Conservation (phyloP, 1,139 yeast genomes). For the Candida mesenterica region DNA sequence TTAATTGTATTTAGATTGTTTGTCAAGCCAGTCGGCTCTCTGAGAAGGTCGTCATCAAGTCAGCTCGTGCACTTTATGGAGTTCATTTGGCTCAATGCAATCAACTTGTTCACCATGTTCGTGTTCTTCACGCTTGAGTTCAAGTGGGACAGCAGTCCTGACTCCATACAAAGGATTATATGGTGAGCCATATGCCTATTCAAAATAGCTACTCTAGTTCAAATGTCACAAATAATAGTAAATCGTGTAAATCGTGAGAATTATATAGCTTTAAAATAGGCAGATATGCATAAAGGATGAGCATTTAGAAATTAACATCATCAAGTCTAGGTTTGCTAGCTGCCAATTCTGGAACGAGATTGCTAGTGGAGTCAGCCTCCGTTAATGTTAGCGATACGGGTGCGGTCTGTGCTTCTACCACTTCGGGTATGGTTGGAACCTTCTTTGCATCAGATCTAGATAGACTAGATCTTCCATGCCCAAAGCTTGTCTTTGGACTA, state of each 20-base stretch:
- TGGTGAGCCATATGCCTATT: conserved; percentile 64
- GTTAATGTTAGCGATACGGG: too few species aligned
- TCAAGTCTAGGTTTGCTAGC: not conserved
- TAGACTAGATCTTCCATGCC: too few species aligned
- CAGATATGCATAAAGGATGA: too few species aligned
- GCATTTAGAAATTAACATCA: conserved; percentile 1
- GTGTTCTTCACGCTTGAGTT: conserved; percentile 66
- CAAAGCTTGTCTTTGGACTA: not conserved
- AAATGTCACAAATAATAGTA: too few species aligned
- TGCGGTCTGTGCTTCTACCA: not conserved
- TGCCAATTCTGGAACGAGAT: too few species aligned
- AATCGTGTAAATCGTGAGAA: not conserved
- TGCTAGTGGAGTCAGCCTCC: too few species aligned
- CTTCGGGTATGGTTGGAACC: conserved; percentile 1
- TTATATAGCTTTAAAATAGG: too few species aligned
- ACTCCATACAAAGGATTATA: conserved; percentile 69
- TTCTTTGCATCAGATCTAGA: too few species aligned
- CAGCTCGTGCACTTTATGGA: conserved; percentile 42
- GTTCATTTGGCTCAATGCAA: conserved; percentile 54
- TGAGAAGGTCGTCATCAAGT: conserved; percentile 28
- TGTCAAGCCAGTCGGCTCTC: conserved; percentile 33
- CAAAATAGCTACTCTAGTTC: too few species aligned
- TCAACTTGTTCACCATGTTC: conserved; percentile 52
- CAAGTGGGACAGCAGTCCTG: conserved; percentile 63
- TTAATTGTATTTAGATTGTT: conserved; percentile 70